A percentile compares a stretch with the other conserved stretches of the same genome.
Conservation (phyloP, 2,329 filamentous ascomycete species). For the Setomelanomma holmii region DNA sequence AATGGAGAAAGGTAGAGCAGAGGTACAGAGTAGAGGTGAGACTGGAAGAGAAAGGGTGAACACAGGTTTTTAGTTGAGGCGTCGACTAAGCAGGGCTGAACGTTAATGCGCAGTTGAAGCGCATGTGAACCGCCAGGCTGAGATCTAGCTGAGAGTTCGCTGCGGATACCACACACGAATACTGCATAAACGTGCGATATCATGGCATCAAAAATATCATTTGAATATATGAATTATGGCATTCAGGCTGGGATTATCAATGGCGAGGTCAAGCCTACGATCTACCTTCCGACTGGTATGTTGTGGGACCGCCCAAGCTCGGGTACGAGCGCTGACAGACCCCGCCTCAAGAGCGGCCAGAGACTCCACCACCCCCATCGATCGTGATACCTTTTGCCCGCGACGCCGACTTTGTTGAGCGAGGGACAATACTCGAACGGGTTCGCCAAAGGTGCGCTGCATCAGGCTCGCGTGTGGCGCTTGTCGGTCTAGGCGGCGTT, state of each 20-base stretch:
- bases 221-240: constrained; percentile 13
- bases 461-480: neutral
- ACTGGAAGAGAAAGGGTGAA: neutral
- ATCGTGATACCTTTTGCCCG: neutral
- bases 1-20: neutral
- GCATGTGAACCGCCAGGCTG: neutral
- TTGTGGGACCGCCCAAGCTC: constrained; percentile 8
- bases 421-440: neutral
- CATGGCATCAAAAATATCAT: constrained; percentile 12
- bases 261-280: constrained; percentile 10
- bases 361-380: neutral
- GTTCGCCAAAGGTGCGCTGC: neutral
- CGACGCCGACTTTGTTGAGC: neutral
- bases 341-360: neutral
- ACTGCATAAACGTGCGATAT: neutral
- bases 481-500: neutral
- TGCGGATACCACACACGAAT: constrained; percentile 4
- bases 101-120: neutral
- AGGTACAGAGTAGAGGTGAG: neutral
- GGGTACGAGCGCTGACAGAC: neutral
- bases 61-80: neutral
- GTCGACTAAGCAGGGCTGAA: neutral
- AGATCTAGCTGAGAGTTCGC: constrained; percentile 5
- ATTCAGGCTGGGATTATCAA: constrained; percentile 14
- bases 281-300: too few species aligned